Conservation (phyloP, 805 yeast species). For the Yamadazyma phyllophila region DNA sequence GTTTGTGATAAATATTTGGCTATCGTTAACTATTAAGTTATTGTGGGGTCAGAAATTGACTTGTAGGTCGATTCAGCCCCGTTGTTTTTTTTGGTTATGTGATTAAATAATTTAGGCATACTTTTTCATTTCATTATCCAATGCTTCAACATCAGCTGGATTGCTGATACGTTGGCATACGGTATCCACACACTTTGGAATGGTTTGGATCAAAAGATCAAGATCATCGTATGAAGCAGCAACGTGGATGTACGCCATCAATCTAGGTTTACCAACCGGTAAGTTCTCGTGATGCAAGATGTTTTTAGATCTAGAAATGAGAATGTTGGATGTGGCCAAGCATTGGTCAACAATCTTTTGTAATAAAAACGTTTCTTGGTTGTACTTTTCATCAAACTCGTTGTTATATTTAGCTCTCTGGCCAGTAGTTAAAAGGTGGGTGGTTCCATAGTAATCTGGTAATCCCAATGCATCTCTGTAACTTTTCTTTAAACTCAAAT, state of each 20-base stretch:
- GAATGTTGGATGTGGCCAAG: slow-evolving; percentile 49
- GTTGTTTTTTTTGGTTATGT: too few species aligned
- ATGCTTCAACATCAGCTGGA: slow-evolving; percentile 24
- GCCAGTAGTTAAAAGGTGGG: slow-evolving; percentile 41
- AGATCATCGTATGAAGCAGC: slow-evolving; percentile 30
- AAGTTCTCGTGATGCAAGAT: slow-evolving; percentile 72
- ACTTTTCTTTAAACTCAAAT: slow-evolving; percentile 54
- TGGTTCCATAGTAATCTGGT: slow-evolving; percentile 52
- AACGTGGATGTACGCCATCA: slow-evolving; percentile 30
- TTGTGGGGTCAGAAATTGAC: too few species aligned
- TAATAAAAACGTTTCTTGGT: slow-evolving; percentile 58
- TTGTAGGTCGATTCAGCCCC: too few species aligned
- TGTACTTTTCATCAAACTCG: slow-evolving; percentile 42
- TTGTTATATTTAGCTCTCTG: slow-evolving; percentile 42
- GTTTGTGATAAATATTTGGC: too few species aligned
- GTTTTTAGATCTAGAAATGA: slow-evolving; percentile 62
- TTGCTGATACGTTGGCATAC: slow-evolving; percentile 22
- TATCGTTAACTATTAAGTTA: too few species aligned
- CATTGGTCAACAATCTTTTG: slow-evolving; percentile 64
- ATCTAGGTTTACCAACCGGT: slow-evolving; percentile 47
- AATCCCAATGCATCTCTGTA: slow-evolving; percentile 44
- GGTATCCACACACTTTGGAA: slow-evolving; percentile 20
- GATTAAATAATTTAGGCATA: slow-evolving; percentile 14
- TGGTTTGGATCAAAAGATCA: slow-evolving; percentile 20
- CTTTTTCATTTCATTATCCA: slow-evolving; percentile 25